Conservation (phyloP, 352 stramenopile genomes). For the Globisporangium uncinulatum region DNA sequence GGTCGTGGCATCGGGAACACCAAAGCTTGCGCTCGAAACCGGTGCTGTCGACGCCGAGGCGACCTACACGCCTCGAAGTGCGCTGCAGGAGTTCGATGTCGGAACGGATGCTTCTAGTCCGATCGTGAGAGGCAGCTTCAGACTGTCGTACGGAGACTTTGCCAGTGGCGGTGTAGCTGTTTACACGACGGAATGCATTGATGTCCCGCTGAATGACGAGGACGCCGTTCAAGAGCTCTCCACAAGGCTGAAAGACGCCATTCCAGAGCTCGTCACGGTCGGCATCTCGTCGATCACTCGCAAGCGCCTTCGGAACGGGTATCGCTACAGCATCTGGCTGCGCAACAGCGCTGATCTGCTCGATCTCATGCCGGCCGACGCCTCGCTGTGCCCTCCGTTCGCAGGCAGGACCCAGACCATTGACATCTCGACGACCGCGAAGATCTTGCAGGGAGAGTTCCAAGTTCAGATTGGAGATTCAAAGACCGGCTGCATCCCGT, state of each 20-base stretch:
- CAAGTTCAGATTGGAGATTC: constrained; percentile 31
- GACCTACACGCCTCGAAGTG: constrained; percentile 35
- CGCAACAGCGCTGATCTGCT: constrained; percentile 45
- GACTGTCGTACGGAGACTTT: constrained; percentile 57
- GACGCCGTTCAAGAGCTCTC: constrained; percentile 40
- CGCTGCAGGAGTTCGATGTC: constrained; percentile 57
- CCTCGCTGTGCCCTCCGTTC: constrained; percentile 26
- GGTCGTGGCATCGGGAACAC: constrained; percentile 21
- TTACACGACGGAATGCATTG: constrained; percentile 45
- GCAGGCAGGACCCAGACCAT: constrained; percentile 55
- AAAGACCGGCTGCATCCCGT: constrained; percentile 35
- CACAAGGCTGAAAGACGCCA: constrained; percentile 21
- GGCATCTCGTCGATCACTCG: constrained; percentile 32
- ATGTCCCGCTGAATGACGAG: constrained; percentile 27
- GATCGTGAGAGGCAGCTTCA: constrained; percentile 39
- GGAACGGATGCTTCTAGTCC: constrained; percentile 37
- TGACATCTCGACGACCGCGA: constrained; percentile 31
- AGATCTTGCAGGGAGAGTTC: constrained; percentile 46
- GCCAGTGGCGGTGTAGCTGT: constrained; percentile 20
- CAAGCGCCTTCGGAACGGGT: constrained; percentile 27
- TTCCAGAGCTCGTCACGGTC: constrained; percentile 52
- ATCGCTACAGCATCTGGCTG: constrained; percentile 47
- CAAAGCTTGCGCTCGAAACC: constrained; percentile 37
- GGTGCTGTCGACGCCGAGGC: constrained; percentile 24
- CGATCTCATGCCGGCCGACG: constrained; percentile 37